Percentiles rank a stretch among this genome's conserved stretches.
These are phyloP conservation scores for Pseudogymnoascus sp. DNA, from an alignment of 2,329 filamentous ascomycete species.

Conservation along the genomic window DNA sequence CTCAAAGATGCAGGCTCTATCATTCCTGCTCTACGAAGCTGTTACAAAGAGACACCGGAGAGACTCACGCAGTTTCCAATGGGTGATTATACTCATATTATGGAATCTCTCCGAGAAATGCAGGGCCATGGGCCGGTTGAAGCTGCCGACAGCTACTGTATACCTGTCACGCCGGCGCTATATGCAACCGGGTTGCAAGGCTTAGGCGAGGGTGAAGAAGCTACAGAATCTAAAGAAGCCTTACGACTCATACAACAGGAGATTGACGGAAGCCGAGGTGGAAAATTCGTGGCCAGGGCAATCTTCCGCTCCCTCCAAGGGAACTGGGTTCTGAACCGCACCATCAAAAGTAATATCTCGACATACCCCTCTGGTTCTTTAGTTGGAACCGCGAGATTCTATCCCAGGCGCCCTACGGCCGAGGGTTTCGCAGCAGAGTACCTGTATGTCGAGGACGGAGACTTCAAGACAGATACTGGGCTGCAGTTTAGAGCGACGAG, in stretches of 20 bases:
- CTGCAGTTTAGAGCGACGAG: slow-evolving; percentile 42
- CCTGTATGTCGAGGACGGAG: slow-evolving; percentile 61
- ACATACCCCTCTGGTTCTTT: slow-evolving; percentile 59
- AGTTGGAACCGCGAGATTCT: slow-evolving; percentile 57
- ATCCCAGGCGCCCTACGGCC: slow-evolving; percentile 52
- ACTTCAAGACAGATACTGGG: slow-evolving; percentile 54
- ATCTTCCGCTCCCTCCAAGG: slow-evolving; percentile 67
- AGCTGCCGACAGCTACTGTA: slow-evolving; percentile 22
- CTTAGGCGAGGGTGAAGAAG: background rate
- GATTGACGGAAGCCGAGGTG: slow-evolving; percentile 28
- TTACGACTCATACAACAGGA: background rate
- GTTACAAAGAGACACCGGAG: slow-evolving; percentile 29
- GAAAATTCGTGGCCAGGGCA: slow-evolving; percentile 53
- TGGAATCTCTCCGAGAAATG: slow-evolving; percentile 60
- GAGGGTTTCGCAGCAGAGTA: slow-evolving; percentile 44
- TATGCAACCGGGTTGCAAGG: background rate
- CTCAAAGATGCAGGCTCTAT: slow-evolving; percentile 10
- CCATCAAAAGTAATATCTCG: slow-evolving; percentile 45
- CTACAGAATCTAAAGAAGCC: background rate
- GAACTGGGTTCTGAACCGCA: slow-evolving; percentile 56
- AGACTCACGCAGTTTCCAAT: slow-evolving; percentile 67
- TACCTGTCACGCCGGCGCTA: slow-evolving; percentile 31
- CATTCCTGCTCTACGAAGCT: slow-evolving; percentile 21
- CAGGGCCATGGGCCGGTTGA: slow-evolving; percentile 42
- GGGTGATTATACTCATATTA: slow-evolving; percentile 70